Conservation (phyloP, 352 stramenopile species). For the Paralagenidium karlingii region DNA sequence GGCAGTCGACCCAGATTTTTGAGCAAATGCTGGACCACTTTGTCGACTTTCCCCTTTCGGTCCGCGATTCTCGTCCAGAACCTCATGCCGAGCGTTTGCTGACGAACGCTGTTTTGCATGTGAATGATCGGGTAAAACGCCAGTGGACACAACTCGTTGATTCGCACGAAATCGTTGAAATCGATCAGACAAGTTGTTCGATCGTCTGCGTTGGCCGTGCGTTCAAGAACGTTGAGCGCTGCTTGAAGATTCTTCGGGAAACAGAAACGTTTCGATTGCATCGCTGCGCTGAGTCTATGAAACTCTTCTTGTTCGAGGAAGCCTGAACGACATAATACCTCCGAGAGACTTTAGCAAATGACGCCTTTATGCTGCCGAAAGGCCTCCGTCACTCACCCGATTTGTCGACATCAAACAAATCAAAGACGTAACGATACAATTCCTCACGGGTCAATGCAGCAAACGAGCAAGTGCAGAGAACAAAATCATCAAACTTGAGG, state of each 20-base stretch:
- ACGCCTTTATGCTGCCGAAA: too few relatives aligned
- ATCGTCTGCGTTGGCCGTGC: too few relatives aligned
- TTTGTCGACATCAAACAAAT: slow-evolving; percentile 57
- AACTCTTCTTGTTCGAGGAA: slow-evolving; percentile 48
- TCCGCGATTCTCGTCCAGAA: slow-evolving; percentile 27
- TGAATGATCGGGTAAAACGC: slow-evolving; percentile 60
- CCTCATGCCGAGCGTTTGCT: slow-evolving; percentile 24
- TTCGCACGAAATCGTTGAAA: slow-evolving; percentile 36
- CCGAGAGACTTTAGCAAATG: too few relatives aligned
- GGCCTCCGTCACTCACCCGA: too few relatives aligned
- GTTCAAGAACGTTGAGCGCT: slow-evolving; percentile 33
- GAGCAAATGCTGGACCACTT: slow-evolving; percentile 47
- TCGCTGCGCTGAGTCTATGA: slow-evolving; percentile 30
- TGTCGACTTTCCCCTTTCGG: slow-evolving; percentile 27
- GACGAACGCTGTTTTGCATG: slow-evolving; percentile 42
- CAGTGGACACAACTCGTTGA: slow-evolving; percentile 34
- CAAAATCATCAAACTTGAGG: too few relatives aligned
- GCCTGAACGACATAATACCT: too few relatives aligned
- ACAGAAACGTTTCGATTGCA: slow-evolving; percentile 23
- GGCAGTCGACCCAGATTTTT: slow-evolving; percentile 36
- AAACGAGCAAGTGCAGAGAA: too few relatives aligned
- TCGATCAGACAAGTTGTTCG: too few relatives aligned
- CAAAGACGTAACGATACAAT: slow-evolving; percentile 48
- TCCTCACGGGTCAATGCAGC: too few relatives aligned
- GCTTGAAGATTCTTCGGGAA: slow-evolving; percentile 49